Evolutionary conservation across 768 basidiomycete genomes (phyloP).

Genomic region (Grammothele lineata): DNA sequence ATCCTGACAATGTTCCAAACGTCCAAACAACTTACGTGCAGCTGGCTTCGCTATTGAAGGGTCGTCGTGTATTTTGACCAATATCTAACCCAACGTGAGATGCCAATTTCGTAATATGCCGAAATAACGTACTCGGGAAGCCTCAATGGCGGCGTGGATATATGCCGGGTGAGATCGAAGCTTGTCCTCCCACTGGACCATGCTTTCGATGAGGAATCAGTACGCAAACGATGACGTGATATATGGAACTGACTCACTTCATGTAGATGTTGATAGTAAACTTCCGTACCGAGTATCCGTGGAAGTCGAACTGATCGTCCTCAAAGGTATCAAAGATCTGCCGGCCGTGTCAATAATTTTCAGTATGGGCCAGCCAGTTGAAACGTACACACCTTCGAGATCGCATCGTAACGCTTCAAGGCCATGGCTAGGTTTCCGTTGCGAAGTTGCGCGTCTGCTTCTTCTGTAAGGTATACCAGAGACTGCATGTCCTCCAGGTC

Average conservation of each 20-base stretch:
- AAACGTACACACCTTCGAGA: constrained; percentile 67
- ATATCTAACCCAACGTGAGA: constrained; percentile 50
- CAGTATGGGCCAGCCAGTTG: not conserved
- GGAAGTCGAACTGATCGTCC: constrained; percentile 98
- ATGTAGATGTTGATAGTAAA: constrained; percentile 84
- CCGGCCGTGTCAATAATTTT: no score
- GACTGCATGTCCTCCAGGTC: constrained; percentile 98
- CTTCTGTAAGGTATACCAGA: constrained; percentile 78
- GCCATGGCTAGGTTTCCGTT: constrained; percentile 70
- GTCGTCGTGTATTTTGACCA: constrained; percentile 65
- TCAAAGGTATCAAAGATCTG: constrained; percentile 84
- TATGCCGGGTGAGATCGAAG: constrained; percentile 77
- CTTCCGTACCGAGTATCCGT: constrained; percentile 88
- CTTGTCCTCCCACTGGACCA: constrained; percentile 78
- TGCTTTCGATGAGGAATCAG: constrained; percentile 36
- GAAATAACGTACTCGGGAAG: constrained; percentile 49
- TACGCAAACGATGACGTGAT: no score
- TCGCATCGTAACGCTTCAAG: constrained; percentile 76
- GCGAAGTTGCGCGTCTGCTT: constrained; percentile 66
- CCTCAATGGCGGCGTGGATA: constrained; percentile 64
- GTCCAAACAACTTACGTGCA: no score
- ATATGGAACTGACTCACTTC: constrained; percentile 47
- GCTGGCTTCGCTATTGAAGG: constrained; percentile 50
- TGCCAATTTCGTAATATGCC: not conserved
- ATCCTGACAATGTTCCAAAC: no score